Evolutionary conservation across 2,329 filamentous ascomycete genomes (phyloP), one percentile per base, ranked within the genome.

Genomic region (Diaporthe vexans): DNA sequence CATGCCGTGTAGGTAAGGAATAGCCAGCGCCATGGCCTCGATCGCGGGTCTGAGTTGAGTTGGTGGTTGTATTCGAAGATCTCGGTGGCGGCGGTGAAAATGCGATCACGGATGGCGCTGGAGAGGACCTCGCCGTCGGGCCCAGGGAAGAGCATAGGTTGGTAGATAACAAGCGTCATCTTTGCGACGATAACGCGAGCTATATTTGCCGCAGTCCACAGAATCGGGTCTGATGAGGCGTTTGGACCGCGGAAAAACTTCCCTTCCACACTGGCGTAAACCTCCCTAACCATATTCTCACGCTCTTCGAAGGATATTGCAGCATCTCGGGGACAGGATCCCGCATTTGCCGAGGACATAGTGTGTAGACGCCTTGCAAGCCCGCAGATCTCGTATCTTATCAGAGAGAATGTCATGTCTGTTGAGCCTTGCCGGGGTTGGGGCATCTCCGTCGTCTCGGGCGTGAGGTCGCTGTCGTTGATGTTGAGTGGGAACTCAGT

Each of bases 1-100:
- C 89, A 91, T 74, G 91, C 88, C 0, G 86, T 89, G 78, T 90
- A 91, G 0, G 88, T 89, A 77, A 90, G 87, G 79, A 89, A 91
- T 8, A 90, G 81, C 90, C 90, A 91, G 24, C 88, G 87, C 86
- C 88, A 91, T 61, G 87, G 86, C 13, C 84, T 84, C 71, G 84
- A 86, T 21, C 81, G 82, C 3, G 82, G 81, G 72, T 91, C 88
- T 3, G 84, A 81, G 69, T 88, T 89, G n/a, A 91, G 80, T 0
- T 86, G 82, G 75, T 88, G 86, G 74, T 86, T 89, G 77, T 89
- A 90, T 78, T 91, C 89, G 56, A 89, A 88, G 0, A 90, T 83
- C 76, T 90, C 88, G 24, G 90, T 86, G 3, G 86, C 87, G 0
- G 88, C 83, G 56, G 86, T 82, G 4, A 90, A 85, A 0, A 91